Evolutionary conservation across 345 rosid species (phyloP).

Genomic region (Populus alba): DNA sequence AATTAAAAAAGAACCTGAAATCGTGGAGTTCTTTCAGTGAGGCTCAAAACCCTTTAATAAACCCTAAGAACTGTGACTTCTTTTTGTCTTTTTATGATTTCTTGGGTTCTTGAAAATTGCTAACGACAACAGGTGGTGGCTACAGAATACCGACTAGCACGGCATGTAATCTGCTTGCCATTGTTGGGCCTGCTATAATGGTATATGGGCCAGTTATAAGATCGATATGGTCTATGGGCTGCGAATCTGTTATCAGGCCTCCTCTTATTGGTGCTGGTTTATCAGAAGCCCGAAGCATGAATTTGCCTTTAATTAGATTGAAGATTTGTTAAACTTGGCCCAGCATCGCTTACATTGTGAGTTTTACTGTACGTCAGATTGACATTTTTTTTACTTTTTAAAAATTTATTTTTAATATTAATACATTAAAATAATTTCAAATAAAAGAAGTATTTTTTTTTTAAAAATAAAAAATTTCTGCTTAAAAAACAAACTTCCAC

Average conservation of each 20-base stretch:
- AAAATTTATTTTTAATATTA: too few relatives aligned
- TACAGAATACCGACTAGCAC: not conserved
- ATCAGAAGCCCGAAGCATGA: not conserved
- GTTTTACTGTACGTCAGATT: too few relatives aligned
- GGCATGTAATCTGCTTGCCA: not conserved
- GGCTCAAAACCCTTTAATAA: not conserved
- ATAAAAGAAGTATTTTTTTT: too few relatives aligned
- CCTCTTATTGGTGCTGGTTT: not conserved
- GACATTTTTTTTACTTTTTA: too few relatives aligned
- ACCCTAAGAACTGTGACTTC: not conserved
- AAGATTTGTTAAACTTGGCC: too few relatives aligned
- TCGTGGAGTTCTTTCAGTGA: too few relatives aligned
- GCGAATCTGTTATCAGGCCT: not conserved
- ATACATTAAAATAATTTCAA: too few relatives aligned
- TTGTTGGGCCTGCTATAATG: not conserved
- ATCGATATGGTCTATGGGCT: too few relatives aligned
- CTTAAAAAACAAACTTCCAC: too few relatives aligned
- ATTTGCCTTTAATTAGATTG: too few relatives aligned
- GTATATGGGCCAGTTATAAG: not conserved
- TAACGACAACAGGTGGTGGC: not conserved
- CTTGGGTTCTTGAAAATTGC: not conserved
- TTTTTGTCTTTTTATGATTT: not conserved
- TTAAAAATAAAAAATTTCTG: too few relatives aligned
- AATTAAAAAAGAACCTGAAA: slow-evolving; percentile 1
- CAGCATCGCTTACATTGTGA: too few relatives aligned